phyloP scores from a whole-genome alignment of 345 rosid species.

The Lepidium africanum region DNA sequence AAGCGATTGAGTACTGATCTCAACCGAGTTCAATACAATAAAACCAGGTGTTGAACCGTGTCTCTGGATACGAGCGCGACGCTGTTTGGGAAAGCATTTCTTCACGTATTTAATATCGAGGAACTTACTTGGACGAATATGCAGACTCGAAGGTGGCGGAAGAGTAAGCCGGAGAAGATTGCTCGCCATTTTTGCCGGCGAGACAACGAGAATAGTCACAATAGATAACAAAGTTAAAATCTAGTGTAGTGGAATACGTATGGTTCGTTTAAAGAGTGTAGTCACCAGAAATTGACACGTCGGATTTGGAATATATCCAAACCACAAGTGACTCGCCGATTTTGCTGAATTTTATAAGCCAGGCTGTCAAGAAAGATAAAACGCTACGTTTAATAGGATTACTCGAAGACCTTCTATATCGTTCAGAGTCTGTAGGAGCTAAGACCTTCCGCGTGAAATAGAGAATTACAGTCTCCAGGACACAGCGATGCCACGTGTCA shows the following conservation, averaged over 20 bases:
- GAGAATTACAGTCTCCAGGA: not conserved
- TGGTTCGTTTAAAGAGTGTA: not conserved
- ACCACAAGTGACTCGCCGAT: not conserved
- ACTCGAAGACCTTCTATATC: no score
- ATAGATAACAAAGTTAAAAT: not conserved
- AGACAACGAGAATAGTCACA: not conserved
- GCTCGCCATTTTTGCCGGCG: constrained; percentile 36
- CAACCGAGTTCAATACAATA: constrained; percentile 39
- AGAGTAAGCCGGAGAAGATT: constrained; percentile 37
- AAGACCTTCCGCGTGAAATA: not conserved
- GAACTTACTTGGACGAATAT: constrained; percentile 8
- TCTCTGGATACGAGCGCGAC: constrained; percentile 17
- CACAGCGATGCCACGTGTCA: constrained; percentile 23
- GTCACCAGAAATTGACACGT: constrained; percentile 17
- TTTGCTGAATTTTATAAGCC: constrained; percentile 6
- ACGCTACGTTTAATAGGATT: not conserved
- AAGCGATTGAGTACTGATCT: constrained; percentile 33
- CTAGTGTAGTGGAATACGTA: not conserved
- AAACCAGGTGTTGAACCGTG: constrained; percentile 15
- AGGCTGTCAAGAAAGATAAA: not conserved
- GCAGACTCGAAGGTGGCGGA: constrained; percentile 28
- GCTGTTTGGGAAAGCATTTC: constrained; percentile 17
- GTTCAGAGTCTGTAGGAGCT: not conserved
- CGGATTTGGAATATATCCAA: constrained; percentile 19
- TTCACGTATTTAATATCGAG: constrained; percentile 13